Conservation (phyloP, 2,329 filamentous ascomycete genomes). For the Fusarium bulbicola region DNA sequence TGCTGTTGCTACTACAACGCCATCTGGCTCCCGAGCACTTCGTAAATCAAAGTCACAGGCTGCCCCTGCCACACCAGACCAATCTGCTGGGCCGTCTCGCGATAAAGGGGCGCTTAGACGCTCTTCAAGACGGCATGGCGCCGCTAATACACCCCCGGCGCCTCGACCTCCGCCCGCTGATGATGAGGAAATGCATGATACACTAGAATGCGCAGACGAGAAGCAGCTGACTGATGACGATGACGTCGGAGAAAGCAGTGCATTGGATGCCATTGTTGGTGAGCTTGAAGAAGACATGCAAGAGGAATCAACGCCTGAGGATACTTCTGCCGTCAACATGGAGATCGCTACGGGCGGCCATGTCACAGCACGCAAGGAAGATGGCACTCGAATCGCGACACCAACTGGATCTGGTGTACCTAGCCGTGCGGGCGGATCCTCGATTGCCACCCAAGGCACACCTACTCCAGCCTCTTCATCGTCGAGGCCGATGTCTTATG, state of each 20-base stretch:
- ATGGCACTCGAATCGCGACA: conserved; percentile 86
- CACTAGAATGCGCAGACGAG: conserved; percentile 93
- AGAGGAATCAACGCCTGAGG: conserved; percentile 68
- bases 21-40: conserved; percentile 55
- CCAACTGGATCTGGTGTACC: conserved; percentile 68
- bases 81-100: conserved; percentile 58
- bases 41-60: conserved; percentile 60
- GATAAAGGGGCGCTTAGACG: conserved; percentile 70
- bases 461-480: conserved; percentile 64
- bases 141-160: conserved; percentile 61
- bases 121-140: conserved; percentile 68
- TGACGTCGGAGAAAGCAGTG: conserved; percentile 70
- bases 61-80: conserved; percentile 55
- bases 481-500: conserved; percentile 79
- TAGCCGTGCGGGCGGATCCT: conserved; percentile 53
- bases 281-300: conserved; percentile 88
- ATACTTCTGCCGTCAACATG: conserved; percentile 88
- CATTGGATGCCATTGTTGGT: conserved; percentile 88
- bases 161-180: conserved; percentile 64
- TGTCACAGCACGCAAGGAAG: conserved; percentile 90
- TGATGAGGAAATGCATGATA: conserved; percentile 71
- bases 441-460: conserved; percentile 53
- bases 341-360: conserved; percentile 88
- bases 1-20: conserved; percentile 46
- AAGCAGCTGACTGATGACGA: conserved; percentile 80